Evolutionary conservation across 148 eudicot genomes (phyloP), one percentile per base, ranked within the genome.

Genomic region (Heliamphora exappendiculata): DNA sequence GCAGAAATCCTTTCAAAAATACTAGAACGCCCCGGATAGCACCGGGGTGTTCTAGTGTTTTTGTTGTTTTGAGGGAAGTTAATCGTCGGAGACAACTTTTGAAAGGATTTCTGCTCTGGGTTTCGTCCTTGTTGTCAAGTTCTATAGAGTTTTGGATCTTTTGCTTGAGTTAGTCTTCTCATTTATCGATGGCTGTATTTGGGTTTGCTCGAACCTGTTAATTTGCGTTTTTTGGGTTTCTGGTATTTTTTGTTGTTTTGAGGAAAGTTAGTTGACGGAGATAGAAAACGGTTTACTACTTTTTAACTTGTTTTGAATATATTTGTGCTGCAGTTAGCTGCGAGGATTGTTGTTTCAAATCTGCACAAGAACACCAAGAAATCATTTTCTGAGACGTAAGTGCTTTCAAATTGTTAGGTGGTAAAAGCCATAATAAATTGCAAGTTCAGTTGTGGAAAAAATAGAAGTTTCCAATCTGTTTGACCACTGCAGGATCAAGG

Each of bases 361-460:
- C 81, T 93, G 76, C 98, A 93, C 78, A 93, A 93, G 87, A 93
- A 91, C 79, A 93, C 98, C 0, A 91, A 80, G 78, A 91, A 93
- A 75, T 91, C 89, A 12, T 93, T 93, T 79, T 93, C 96, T 0
- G 97, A 93, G 79, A 93, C 98, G 97, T 93, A 81, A 86, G 97
- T 79, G 45, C 11, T 39, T 42, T 42, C 7, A 10, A 45, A 59
- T 47, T 45, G 45, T 10, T 55, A 3, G 67, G 39, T 24, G 14
- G 20, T 50, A 3, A 16, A 37, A 20, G 20, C 41, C 22, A 5
- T 14, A 55, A 17, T 64, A 7, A 26, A 17, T 29, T 45, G 24
- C 20, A 42, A 28, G 31, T n/a, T 47, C 29, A 13, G 20, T 29
- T 2, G 6, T 42, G 68, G n/a, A 34, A 67, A n/a, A 22, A 0